These are phyloP conservation scores for Aspergillus ochraceoroseus DNA, from an alignment of 2,329 filamentous ascomycete genomes.

Conservation along the genomic window DNA sequence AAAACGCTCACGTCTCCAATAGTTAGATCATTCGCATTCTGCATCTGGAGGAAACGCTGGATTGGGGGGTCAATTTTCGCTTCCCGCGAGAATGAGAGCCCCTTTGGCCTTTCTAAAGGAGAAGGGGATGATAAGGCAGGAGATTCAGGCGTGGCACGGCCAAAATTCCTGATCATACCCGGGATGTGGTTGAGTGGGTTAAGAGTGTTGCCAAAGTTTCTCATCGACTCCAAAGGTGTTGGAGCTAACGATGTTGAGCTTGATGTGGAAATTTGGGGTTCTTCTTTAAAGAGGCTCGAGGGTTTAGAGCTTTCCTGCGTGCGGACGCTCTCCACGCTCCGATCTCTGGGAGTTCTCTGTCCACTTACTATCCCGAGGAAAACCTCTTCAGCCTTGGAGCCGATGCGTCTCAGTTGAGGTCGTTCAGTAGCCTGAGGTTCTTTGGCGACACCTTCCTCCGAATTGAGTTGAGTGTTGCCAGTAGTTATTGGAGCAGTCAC, in stretches of 20 bases:
- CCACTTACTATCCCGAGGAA: slow-evolving; percentile 68
- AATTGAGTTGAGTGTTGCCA: slow-evolving; percentile 45
- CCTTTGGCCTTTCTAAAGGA: slow-evolving; percentile 38
- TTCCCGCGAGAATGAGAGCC: slow-evolving; percentile 22
- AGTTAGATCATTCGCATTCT: slow-evolving; percentile 64
- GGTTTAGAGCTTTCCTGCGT: slow-evolving; percentile 41
- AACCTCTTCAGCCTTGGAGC: slow-evolving; percentile 55
- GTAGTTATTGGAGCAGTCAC: slow-evolving; percentile 54
- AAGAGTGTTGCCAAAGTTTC: slow-evolving; percentile 71
- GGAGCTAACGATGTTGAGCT: slow-evolving; percentile 27
- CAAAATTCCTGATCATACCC: slow-evolving; percentile 73
- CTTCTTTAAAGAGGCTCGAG: slow-evolving; percentile 23
- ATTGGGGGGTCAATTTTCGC: slow-evolving; percentile 54
- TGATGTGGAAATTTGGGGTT: slow-evolving; percentile 21
- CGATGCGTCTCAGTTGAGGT: slow-evolving; percentile 33
- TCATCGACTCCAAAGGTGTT: slow-evolving; percentile 73
- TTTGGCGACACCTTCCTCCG: slow-evolving; percentile 52
- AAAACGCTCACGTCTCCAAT: slow-evolving; percentile 69
- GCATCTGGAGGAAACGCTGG: slow-evolving; percentile 66
- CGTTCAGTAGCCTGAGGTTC: slow-evolving; percentile 35
- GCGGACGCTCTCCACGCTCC: slow-evolving; percentile 64
- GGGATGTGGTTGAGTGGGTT: slow-evolving; percentile 78
- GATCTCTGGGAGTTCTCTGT: slow-evolving; percentile 60
- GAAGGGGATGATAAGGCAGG: slow-evolving; percentile 38
- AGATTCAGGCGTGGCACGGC: slow-evolving; percentile 45